A percentile compares a stretch with the other conserved stretches of the same genome.
These are phyloP conservation scores for Leccinum insolens DNA, from an alignment of 1,284 basidiomycete genomes.

Conservation along the genomic window DNA sequence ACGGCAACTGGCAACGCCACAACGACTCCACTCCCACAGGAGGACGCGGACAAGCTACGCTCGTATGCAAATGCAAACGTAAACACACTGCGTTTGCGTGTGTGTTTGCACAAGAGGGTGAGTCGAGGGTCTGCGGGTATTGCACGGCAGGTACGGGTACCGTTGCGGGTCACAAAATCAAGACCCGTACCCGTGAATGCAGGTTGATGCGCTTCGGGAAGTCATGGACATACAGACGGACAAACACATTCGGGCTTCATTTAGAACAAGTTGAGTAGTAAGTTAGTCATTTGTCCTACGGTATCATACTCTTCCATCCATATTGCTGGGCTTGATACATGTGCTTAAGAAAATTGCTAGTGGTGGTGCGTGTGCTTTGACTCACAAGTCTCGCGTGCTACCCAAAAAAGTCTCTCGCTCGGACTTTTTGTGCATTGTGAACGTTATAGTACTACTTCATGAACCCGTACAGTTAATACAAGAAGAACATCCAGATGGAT, in stretches of 20 bases:
- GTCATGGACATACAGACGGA: neutral
- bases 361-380: neutral
- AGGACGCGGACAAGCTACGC: no score
- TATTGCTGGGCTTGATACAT: neutral
- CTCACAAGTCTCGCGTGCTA: neutral
- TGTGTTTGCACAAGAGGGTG: no score
- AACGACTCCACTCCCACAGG: no score
- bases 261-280: neutral
- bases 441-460: neutral
- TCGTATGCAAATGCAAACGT: no score
- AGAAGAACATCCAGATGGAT: no score
- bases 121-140: no score
- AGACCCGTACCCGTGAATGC: no score
- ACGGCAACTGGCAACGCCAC: no score
- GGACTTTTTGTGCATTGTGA: neutral
- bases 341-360: neutral
- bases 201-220: neutral
- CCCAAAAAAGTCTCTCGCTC: neutral
- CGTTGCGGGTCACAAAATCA: no score
- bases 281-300: neutral
- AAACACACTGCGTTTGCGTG: no score
- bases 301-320: neutral
- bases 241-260: neutral
- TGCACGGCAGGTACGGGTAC: no score
- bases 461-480: no score